Evolutionary conservation across 2,329 filamentous ascomycete species (phyloP).

Genomic region (Aspergillus clavatus): DNA sequence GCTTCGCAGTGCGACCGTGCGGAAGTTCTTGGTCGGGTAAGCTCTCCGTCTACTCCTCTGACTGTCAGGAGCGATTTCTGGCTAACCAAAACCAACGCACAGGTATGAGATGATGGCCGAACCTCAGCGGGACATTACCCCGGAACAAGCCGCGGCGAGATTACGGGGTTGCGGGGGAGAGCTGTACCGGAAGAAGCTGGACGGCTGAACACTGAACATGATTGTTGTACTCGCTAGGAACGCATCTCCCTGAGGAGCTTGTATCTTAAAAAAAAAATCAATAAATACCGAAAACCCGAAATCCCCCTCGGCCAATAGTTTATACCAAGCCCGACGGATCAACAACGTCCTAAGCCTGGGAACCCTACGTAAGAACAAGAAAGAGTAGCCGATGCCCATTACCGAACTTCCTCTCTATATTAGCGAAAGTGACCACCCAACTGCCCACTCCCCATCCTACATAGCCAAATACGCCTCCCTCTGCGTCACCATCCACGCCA

Average conservation of each 20-base stretch:
- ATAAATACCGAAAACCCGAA: no score
- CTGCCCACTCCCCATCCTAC: no score
- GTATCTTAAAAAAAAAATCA: no score
- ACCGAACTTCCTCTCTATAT: no score
- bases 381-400: no score
- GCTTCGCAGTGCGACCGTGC: conserved; percentile 83
- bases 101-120: conserved; percentile 91
- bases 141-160: conserved; percentile 82
- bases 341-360: no score
- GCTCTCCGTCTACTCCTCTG: conserved; percentile 20
- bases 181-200: conserved; percentile 69
- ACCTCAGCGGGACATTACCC: conserved; percentile 96
- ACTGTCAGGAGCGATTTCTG: background rate
- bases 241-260: no score
- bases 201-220: conserved; percentile 12
- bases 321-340: no score
- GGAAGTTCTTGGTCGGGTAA: conserved; percentile 87
- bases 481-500: conserved; percentile 62
- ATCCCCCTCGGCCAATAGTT: no score
- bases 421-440: no score
- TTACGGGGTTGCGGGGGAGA: conserved; percentile 72
- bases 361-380: conserved; percentile 8
- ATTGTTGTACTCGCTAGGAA: no score
- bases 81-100: conserved; percentile 13
- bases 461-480: conserved; percentile 30